Evolutionary conservation across 768 basidiomycete species (phyloP).

Genomic region (Calocybe indica): DNA sequence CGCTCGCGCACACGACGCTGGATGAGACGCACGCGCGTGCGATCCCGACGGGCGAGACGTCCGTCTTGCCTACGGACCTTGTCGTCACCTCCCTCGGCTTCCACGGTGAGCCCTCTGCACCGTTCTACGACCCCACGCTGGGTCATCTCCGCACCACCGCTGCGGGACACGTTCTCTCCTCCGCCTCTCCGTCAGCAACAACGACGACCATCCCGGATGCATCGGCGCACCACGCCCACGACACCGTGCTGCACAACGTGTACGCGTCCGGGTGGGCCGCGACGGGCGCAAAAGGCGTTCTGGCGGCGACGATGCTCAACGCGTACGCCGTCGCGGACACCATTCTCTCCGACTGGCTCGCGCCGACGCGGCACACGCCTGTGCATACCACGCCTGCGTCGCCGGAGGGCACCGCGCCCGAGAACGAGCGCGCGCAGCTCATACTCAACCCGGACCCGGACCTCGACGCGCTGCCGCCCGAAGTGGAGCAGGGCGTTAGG

Average conservation of each 20-base stretch:
- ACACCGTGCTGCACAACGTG: constrained; percentile 40
- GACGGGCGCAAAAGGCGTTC: constrained; percentile 84
- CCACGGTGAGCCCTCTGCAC: constrained; percentile 52
- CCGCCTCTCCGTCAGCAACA: constrained; percentile 8
- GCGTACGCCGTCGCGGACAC: constrained; percentile 75
- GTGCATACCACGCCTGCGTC: constrained; percentile 6
- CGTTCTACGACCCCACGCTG: constrained; percentile 54
- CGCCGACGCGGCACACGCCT: constrained; percentile 1
- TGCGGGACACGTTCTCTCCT: constrained; percentile 42
- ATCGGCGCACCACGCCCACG: not conserved
- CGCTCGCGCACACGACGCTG: constrained; percentile 55
- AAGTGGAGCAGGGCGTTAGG: constrained; percentile 35
- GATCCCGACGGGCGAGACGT: constrained; percentile 49
- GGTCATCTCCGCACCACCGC: constrained; percentile 49
- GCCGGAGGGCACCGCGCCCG: constrained; percentile 5
- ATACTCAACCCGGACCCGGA: constrained; percentile 31
- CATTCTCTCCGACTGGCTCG: constrained; percentile 53
- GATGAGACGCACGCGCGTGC: constrained; percentile 43
- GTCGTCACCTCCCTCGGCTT: constrained; percentile 90
- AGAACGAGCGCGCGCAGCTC: constrained; percentile 10
- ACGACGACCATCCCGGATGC: no score
- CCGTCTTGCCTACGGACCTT: constrained; percentile 58
- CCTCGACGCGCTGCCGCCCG: constrained; percentile 42
- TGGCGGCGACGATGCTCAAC: constrained; percentile 91
- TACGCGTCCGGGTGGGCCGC: constrained; percentile 96